phyloP scores from a whole-genome alignment of 1,284 basidiomycete genomes.

The Coniferiporia weirii region DNA sequence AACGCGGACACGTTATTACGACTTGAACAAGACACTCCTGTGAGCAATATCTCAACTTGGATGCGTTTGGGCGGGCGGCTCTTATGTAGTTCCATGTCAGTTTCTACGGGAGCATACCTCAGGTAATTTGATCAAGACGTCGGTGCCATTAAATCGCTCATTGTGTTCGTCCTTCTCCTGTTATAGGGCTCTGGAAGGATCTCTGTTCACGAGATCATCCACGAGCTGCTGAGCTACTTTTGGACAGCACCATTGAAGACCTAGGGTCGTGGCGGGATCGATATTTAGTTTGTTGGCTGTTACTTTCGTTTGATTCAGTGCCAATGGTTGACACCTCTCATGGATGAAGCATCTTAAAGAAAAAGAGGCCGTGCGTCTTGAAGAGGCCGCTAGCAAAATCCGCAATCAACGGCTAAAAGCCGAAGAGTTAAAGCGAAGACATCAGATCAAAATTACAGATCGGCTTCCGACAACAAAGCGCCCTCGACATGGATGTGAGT shows the following conservation, averaged over 20 bases:
- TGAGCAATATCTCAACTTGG: conserved; percentile 32
- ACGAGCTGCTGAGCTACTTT: conserved; percentile 42
- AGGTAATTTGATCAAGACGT: conserved; percentile 35
- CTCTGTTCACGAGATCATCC: conserved; percentile 57
- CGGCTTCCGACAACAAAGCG: conserved; percentile 59
- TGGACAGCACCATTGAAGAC: conserved; percentile 34
- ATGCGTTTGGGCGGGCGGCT: neutral
- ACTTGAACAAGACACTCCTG: conserved; percentile 64
- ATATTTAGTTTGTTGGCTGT: conserved; percentile 50
- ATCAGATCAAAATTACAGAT: conserved; percentile 67
- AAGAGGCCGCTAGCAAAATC: conserved; percentile 53
- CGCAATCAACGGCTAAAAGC: conserved; percentile 60
- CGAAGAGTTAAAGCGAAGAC: conserved; percentile 65
- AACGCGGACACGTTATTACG: conserved; percentile 60
- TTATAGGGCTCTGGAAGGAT: conserved; percentile 62
- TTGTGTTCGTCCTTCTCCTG: conserved; percentile 16
- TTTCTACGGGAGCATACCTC: conserved; percentile 52
- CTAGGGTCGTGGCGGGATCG: conserved; percentile 63
- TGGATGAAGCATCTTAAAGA: conserved; percentile 43
- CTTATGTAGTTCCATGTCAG: conserved; percentile 30
- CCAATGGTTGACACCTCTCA: conserved; percentile 9
- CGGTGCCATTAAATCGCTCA: conserved; percentile 14
- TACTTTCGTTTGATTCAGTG: conserved; percentile 6
- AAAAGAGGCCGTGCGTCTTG: conserved; percentile 53
- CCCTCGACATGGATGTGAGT: conserved; percentile 46